Conservation (phyloP, 768 basidiomycete species). For the Rhodotorula babjevae region DNA sequence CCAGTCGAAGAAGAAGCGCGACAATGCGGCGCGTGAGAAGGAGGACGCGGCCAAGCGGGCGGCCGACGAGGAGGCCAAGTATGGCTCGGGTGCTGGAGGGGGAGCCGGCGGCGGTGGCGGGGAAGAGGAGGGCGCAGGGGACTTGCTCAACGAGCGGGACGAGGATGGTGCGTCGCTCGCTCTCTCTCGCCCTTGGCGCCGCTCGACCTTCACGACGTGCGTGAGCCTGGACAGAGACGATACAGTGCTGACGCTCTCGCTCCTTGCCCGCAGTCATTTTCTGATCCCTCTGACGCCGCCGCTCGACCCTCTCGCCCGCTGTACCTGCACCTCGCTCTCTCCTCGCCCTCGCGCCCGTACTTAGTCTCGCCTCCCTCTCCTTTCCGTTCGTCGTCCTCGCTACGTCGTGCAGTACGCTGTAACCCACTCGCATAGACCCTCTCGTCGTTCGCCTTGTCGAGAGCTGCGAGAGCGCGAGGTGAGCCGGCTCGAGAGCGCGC, state of each 20-base stretch:
- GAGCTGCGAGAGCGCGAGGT: no score
- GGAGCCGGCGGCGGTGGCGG: constrained; percentile 39
- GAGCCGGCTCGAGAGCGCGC: no score
- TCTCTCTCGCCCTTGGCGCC: background rate
- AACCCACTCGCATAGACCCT: no score
- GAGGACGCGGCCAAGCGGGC: constrained; percentile 38
- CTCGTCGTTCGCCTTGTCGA: no score
- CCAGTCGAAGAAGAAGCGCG: constrained; percentile 43
- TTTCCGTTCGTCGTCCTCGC: no score
- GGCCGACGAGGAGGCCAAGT: constrained; percentile 42
- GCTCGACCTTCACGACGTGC: no score
- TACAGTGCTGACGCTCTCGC: no score
- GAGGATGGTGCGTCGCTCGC: constrained; percentile 26
- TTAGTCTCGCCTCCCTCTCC: no score
- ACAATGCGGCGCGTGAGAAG: constrained; percentile 35
- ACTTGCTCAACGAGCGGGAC: constrained; percentile 31
- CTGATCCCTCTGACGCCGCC: background rate
- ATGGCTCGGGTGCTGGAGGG: constrained; percentile 49
- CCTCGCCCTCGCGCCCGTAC: no score
- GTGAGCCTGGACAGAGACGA: no score
- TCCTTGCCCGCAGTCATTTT: background rate
- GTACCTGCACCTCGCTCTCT: background rate
- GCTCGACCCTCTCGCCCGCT: no score
- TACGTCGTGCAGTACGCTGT: no score
- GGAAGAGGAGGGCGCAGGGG: background rate